Base-by-base conservation (phyloP, 495 filamentous ascomycete species). In the Daldinia decipiens region DNA sequence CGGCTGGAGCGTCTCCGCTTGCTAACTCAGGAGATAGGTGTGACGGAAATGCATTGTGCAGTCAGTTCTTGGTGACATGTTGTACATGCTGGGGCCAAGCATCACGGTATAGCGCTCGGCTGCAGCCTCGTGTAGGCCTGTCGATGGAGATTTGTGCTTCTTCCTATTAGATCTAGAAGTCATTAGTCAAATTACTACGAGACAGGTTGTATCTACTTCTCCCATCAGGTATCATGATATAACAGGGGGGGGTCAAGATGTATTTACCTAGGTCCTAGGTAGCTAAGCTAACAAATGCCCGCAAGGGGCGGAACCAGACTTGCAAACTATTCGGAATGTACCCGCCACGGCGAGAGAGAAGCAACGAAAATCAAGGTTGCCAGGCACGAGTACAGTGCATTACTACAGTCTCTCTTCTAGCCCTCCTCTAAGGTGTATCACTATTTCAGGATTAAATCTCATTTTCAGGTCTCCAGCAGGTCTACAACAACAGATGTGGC, bases 301-400 rank as follows among this genome's bases (percentile, higher is more conserved):
- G 60, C 65, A 73, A 65, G 70, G 65, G 61, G 56, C 65, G 65
- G 70, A 73, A 69, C 70, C 70, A 62, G 40, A 73, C 43, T 73
- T 66, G n/a, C 29, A 62, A 54, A 59, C 17, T 62, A 61, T 69
- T 65, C 56, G 65, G 70, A 57, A 65, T 52, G 52, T 51, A 47
- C 64, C 51, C 52, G 27, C 57, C 40, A 58, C 60, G 47, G 57
- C 19, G 56, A 64, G 39, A 55, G 40, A 55, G 50, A 59, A 17
- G 53, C 59, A 65, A 26, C 52, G 19, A 53, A 34, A 47, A 56
- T 65, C 57, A 61, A 34, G 43, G 36, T 27, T 59, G 27, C 36
- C 45, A 51, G 57, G 54, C 32, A 32, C 51, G 47, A 27, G 27
- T 73, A 73, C 70, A 43, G 36, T 56, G 53, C 31, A 65, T 68